These are phyloP conservation scores for Aspergillus panamensis DNA, from an alignment of 495 filamentous ascomycete species.

Conservation along the genomic window DNA sequence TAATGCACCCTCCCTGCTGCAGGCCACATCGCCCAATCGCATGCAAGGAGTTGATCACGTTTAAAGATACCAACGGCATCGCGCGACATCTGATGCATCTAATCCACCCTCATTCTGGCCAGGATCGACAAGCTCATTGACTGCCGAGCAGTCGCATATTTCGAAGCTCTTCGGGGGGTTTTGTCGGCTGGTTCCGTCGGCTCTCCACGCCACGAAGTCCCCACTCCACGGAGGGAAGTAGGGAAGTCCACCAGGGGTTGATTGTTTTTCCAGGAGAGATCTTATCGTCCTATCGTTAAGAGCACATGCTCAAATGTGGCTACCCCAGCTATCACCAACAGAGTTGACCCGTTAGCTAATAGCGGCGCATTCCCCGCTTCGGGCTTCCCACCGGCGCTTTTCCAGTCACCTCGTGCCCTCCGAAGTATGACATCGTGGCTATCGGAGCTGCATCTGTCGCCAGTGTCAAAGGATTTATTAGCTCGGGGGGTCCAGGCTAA, in stretches of 20 bases:
- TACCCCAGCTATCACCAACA: neutral
- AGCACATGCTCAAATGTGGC: neutral
- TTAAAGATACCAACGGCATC: neutral
- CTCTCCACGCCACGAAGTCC: neutral
- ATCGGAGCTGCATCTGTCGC: neutral
- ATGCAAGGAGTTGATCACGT: neutral
- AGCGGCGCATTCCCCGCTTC: neutral
- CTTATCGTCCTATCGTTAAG: neutral
- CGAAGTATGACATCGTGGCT: neutral
- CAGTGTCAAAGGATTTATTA: constrained; percentile 1
- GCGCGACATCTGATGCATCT: neutral
- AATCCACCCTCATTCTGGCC: neutral
- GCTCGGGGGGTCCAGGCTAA: neutral
- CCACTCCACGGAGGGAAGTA: neutral
- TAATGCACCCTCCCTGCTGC: too few species aligned
- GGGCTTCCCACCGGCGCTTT: neutral
- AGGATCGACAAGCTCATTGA: neutral
- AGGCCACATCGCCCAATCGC: neutral
- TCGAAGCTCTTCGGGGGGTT: too few species aligned
- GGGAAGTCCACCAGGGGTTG: neutral
- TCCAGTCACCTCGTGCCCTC: neutral
- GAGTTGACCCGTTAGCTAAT: neutral
- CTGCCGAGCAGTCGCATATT: neutral
- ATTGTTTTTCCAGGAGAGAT: neutral
- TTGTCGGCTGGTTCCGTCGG: neutral